A percentile compares a stretch with the other conserved stretches of the same genome.
phyloP scores from a whole-genome alignment of 164 flowering plant species.

The Magnolia changhungtana region DNA sequence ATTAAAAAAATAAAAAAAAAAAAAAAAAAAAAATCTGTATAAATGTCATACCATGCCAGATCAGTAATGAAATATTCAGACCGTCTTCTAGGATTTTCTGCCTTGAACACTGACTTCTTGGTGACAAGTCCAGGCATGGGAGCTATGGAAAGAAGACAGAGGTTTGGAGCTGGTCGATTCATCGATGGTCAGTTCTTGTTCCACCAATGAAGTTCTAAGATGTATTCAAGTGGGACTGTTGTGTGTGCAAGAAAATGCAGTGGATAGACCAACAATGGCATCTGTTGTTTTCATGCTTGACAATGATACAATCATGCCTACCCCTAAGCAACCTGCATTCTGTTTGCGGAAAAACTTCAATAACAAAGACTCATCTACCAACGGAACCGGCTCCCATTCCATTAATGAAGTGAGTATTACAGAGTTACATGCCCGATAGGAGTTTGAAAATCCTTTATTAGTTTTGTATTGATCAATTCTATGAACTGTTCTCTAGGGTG shows the following conservation, averaged over 20 bases:
- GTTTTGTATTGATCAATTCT: too few species aligned
- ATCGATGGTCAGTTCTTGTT: conserved; percentile 7
- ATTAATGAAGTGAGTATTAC: background rate
- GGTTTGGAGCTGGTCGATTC: conserved; percentile 21
- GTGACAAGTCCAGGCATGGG: conserved; percentile 24
- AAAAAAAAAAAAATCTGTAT: too few species aligned
- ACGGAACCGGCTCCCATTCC: background rate
- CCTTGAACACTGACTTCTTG: background rate
- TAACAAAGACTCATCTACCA: background rate
- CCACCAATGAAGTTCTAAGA: conserved; percentile 14
- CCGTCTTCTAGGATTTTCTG: background rate
- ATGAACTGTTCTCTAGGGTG: too few species aligned
- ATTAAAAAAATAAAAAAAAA: too few species aligned
- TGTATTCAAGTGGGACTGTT: conserved; percentile 35
- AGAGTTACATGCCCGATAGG: background rate
- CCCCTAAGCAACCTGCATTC: conserved; percentile 22
- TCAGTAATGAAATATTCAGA: background rate
- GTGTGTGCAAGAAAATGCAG: conserved; percentile 27
- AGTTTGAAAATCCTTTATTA: background rate
- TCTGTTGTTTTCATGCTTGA: conserved; percentile 16
- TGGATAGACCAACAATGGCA: conserved; percentile 22
- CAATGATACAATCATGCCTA: conserved; percentile 3
- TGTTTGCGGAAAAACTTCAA: background rate
- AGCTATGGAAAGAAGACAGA: conserved; percentile 26
- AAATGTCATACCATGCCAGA: background rate